These are phyloP conservation scores for Cruciata laevipes DNA, from an alignment of 257 asterid genomes.

Conservation along the genomic window DNA sequence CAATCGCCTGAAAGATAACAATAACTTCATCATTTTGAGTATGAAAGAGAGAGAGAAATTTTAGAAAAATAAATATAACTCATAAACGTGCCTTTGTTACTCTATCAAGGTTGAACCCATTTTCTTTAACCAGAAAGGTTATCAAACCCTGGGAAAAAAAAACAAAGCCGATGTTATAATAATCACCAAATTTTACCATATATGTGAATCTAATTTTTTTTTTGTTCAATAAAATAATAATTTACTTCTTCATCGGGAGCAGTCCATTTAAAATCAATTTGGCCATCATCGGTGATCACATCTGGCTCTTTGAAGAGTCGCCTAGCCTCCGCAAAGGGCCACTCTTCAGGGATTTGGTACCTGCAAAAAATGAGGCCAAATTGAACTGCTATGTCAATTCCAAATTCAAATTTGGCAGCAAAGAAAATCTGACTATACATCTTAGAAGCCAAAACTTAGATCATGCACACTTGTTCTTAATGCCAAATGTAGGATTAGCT, in stretches of 20 bases:
- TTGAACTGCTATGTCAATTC: neutral
- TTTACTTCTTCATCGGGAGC: slow-evolving; percentile 94
- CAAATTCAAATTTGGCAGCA: too few species aligned
- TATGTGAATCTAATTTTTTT: too few species aligned
- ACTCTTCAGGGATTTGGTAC: slow-evolving; percentile 85
- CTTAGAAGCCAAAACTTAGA: neutral
- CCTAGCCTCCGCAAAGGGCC: slow-evolving; percentile 96
- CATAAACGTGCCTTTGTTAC: slow-evolving; percentile 54
- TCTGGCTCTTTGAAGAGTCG: slow-evolving; percentile 88
- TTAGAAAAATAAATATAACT: slow-evolving; percentile 10
- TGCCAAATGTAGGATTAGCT: neutral
- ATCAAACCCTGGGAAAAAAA: slow-evolving; percentile 77
- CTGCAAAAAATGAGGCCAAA: slow-evolving; percentile 30
- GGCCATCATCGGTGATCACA: slow-evolving; percentile 54
- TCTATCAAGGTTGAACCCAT: slow-evolving; percentile 91
- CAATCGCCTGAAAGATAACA: slow-evolving; percentile 59
- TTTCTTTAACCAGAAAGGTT: slow-evolving; percentile 81
- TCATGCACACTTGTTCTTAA: neutral
- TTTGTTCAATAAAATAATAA: slow-evolving; percentile 10
- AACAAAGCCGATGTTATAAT: slow-evolving; percentile 9
- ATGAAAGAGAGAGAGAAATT: neutral
- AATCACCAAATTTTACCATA: slow-evolving; percentile 9
- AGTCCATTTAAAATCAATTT: slow-evolving; percentile 82
- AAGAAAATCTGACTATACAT: too few species aligned
- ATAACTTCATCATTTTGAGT: slow-evolving; percentile 18